Percentiles rank a stretch among this genome's conserved stretches.
phyloP scores from a whole-genome alignment of 257 asterid species.

The Lithospermum erythrorhizon region DNA sequence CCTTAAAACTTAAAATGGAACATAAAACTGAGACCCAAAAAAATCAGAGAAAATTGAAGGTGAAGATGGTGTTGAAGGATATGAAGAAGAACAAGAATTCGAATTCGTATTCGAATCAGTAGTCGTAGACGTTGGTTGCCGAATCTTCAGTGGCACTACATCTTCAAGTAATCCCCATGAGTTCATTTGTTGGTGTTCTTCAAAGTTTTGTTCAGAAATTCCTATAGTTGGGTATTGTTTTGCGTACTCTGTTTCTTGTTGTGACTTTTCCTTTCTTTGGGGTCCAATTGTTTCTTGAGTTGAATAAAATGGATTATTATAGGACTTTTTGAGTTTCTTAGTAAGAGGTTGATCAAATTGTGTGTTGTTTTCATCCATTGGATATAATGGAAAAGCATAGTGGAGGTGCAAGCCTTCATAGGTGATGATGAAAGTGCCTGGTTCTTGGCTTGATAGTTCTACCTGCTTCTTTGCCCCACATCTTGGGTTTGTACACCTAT shows the following conservation, averaged over 20 bases:
- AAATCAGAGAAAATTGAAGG: conserved; percentile 27
- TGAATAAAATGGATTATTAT: no score
- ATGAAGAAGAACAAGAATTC: conserved; percentile 34
- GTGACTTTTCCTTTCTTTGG: conserved; percentile 6
- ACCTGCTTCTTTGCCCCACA: conserved; percentile 88
- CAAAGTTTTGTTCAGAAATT: conserved; percentile 7
- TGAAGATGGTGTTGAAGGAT: conserved; percentile 52
- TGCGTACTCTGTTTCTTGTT: not conserved
- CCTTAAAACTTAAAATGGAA: conserved; percentile 12
- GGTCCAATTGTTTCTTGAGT: conserved; percentile 12
- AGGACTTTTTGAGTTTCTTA: conserved; percentile 44
- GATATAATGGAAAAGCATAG: conserved; percentile 56
- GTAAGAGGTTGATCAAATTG: conserved; percentile 29
- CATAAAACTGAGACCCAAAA: conserved; percentile 29
- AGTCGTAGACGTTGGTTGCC: conserved; percentile 34
- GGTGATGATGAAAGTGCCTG: conserved; percentile 53
- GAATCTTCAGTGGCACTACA: conserved; percentile 60
- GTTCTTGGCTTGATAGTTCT: conserved; percentile 64
- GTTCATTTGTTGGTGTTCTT: not conserved
- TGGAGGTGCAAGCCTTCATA: conserved; percentile 97
- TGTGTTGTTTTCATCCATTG: conserved; percentile 4
- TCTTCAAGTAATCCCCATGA: conserved; percentile 82
- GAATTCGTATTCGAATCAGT: conserved; percentile 20
- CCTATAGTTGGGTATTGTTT: no score
- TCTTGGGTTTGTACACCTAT: conserved; percentile 75